These are phyloP conservation scores for Cucumis sativus DNA, from an alignment of 306 rosid species.

Conservation along the genomic window DNA sequence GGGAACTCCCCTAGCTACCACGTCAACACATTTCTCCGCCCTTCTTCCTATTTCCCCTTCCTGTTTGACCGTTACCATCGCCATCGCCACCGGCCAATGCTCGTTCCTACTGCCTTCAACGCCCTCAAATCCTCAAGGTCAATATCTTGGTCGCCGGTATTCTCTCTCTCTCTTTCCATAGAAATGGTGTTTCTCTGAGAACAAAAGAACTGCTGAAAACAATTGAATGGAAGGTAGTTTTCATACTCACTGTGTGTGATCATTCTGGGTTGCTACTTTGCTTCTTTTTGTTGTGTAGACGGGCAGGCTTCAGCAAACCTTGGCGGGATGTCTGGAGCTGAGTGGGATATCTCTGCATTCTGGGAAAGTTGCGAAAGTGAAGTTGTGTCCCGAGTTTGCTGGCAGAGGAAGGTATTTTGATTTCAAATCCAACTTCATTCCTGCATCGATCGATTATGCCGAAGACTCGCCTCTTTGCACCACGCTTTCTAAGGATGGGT, in stretches of 20 bases:
- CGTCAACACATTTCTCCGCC: not conserved
- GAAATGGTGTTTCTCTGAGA: not conserved
- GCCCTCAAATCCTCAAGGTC: slow-evolving; percentile 3
- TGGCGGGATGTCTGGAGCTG: slow-evolving; percentile 56
- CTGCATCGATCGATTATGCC: slow-evolving; percentile 45
- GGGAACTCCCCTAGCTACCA: not conserved
- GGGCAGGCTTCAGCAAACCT: slow-evolving; percentile 74
- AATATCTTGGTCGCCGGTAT: slow-evolving; percentile 3
- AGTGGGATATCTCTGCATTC: slow-evolving; percentile 50
- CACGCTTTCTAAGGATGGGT: slow-evolving; percentile 47
- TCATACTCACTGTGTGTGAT: not conserved
- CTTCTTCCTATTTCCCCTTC: not conserved
- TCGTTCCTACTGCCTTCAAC: not conserved
- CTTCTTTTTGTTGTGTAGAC: slow-evolving; percentile 25
- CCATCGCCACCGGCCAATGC: not conserved
- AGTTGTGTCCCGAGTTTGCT: slow-evolving; percentile 54
- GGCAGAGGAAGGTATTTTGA: slow-evolving; percentile 68
- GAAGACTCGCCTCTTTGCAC: slow-evolving; percentile 70
- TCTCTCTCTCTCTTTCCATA: not conserved
- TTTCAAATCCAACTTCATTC: slow-evolving; percentile 36
- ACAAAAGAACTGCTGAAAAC: not conserved
- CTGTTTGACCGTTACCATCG: not conserved
- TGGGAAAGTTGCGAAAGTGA: slow-evolving; percentile 49
- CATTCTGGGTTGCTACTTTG: not conserved
- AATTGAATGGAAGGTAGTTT: not conserved